Conservation (phyloP, 176 grass and related monocot genomes). For the Cenchrus purpureus region DNA sequence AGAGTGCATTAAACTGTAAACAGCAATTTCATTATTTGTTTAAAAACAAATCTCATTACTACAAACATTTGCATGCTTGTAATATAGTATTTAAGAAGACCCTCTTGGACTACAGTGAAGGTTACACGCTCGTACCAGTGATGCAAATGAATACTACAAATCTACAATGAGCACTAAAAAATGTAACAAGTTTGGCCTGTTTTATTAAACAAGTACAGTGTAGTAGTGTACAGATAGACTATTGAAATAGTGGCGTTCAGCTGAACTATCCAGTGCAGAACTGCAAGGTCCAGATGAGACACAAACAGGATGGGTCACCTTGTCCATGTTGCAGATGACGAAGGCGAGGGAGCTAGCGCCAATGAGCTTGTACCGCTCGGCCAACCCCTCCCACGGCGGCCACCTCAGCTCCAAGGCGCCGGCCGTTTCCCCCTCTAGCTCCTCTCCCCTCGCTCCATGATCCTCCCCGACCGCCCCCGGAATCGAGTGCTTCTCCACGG, state of each 20-base stretch:
- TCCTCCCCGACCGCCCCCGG: conserved; percentile 32
- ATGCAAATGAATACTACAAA: conserved; percentile 5
- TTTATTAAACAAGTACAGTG: background rate
- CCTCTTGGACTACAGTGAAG: background rate
- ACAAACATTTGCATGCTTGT: background rate
- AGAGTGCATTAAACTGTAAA: conserved; percentile 13
- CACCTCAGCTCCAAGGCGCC: conserved; percentile 54
- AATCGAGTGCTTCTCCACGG: conserved; percentile 46
- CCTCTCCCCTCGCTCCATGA: conserved; percentile 23
- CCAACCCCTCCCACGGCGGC: conserved; percentile 72
- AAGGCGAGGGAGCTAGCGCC: conserved; percentile 87
- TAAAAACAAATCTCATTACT: background rate
- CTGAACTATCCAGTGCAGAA: background rate
- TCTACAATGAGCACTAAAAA: background rate
- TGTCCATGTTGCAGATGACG: conserved; percentile 99
- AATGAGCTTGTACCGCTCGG: conserved; percentile 82
- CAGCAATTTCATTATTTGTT: background rate
- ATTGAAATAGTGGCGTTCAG: conserved; percentile 5
- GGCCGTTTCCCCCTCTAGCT: conserved; percentile 19
- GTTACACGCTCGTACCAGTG: background rate
- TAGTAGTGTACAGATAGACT: background rate
- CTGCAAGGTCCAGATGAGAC: background rate
- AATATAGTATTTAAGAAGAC: background rate
- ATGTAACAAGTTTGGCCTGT: conserved; percentile 5
- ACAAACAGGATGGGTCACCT: conserved; percentile 49